Evolutionary conservation across 495 filamentous ascomycete species (phyloP), one percentile per base, ranked within the genome.

Genomic region (Apodospora peruviana): DNA sequence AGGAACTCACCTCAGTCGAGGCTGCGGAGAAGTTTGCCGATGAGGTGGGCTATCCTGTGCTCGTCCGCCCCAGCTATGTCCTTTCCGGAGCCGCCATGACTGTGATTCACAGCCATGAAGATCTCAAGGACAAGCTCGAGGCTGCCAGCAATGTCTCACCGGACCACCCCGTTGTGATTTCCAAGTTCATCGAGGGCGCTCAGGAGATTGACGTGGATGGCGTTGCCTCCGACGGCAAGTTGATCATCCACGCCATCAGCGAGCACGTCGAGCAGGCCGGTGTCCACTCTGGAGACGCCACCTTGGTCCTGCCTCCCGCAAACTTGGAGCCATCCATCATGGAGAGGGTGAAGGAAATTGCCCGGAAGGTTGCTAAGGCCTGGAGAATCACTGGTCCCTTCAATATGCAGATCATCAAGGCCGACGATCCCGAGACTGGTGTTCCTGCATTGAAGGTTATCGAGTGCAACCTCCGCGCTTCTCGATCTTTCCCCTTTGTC

Each of bases 391-490:
- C 89, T 16, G 91, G 91, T 36, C 91, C 91, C 29, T 97, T 96
- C 81, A 97, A 97, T 77, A 96, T 97, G 93, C 91, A 97, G 71
- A 94, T 97, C 70, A 97, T 97, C 79, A 95, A 95, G 73, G 90
- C 88, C 37, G 74, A 85, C 4, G 72, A 85, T 52, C 75, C 79
- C 16, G 83, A 85, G 47, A 84, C 83, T 41, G 84, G 80, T 22
- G 80, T 87, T 55, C 81, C 86, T 17, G 68, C 74, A 43, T 80
- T 97, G 41, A 97, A 97, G 76, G 91, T 96, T 58, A 97, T 97
- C 55, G 91, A 97, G 73, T 97, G 91, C 77, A 97, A 97, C 66
- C 85, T 97, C 53, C 93, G 91, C 57, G 93, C 93, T 37, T 97
- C 91, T 40, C 90, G 91, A 34, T 96, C 91, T 2, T 96, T 97